Base-by-base conservation (phyloP, 176 grass and related monocot species). In the Oryza officinalis region DNA sequence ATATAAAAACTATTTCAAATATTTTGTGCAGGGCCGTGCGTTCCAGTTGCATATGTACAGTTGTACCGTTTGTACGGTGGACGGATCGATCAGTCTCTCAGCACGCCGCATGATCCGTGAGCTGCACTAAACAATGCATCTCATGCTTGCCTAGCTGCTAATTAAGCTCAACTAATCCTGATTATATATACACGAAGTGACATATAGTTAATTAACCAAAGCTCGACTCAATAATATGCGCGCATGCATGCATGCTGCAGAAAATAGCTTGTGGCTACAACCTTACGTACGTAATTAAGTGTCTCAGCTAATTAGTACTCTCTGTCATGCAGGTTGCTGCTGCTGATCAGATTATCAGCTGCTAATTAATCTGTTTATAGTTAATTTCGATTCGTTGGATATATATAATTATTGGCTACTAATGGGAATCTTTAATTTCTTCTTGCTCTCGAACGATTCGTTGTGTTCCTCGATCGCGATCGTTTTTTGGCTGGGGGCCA, bases 41-140 rank as follows among this genome's bases (percentile, higher is more conserved):
- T 72, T 72, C 35, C 68, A 32, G 37, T 13, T 22, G 69, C 23
- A 43, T 25, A 18, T 3, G 27, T 44, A 37, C 43, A 27, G 28
- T 54, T 80, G 30, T 68, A 23, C 64, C 64, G 43, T 52, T 52
- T 47, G 77, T 23, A 38, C 25, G 4, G n/a, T 11, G 26, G 25
- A 61, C 3, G 57, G 57, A 61, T 61, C 57, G n/a, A 61, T 25
- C 22, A 61, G 57, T 10, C n/a, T n/a, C 43, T 23, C 52, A 52
- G 66, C 59, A 64, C 27, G 83, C 44, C 78, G 83, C 79, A 68
- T 82, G 83, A 77, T 54, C 83, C 78, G 27, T 50, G 78, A 66
- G 81, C 14, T 7, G 15, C 73, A 41, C 30, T 83, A 87, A 87
- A 87, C 47, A 82, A 87, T n/a, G 54, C 25, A 22, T 10, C 70